A percentile compares a stretch with the other conserved stretches of the same genome.
Evolutionary conservation across 495 filamentous ascomycete genomes (phyloP).

Genomic region (Lasiosphaeria hispida): DNA sequence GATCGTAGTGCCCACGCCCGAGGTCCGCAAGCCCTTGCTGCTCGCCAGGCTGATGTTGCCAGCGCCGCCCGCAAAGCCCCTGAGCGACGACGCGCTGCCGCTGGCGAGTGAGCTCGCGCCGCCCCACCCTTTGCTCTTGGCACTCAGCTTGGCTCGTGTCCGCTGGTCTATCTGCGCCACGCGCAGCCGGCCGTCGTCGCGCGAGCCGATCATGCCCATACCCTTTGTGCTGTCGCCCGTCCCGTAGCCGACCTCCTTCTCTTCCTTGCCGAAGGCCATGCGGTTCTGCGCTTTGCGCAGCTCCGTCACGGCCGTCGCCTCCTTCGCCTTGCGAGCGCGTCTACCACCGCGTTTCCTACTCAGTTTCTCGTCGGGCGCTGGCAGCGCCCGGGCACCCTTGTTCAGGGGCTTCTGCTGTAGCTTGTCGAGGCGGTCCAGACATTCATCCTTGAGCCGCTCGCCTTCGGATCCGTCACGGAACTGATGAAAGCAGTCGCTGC

Average conservation of each 20-base stretch:
- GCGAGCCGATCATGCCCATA: conserved; percentile 90
- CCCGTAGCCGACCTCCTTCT: conserved; percentile 91
- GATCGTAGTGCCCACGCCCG: conserved; percentile 69
- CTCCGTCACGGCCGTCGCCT: conserved; percentile 95
- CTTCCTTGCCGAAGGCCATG: conserved; percentile 93
- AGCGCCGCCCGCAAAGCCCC: conserved; percentile 62
- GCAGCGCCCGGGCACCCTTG: conserved; percentile 81
- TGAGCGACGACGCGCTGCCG: conserved; percentile 71
- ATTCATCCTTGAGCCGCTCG: conserved; percentile 77
- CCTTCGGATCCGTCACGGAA: conserved; percentile 79
- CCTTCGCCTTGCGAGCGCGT: conserved; percentile 91
- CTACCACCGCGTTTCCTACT: conserved; percentile 89
- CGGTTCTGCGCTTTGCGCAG: conserved; percentile 94
- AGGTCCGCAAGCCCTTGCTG: conserved; percentile 65
- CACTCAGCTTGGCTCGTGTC: conserved; percentile 86
- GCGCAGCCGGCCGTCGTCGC: conserved; percentile 82
- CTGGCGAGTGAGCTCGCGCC: conserved; percentile 63
- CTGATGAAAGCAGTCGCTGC: conserved; percentile 83
- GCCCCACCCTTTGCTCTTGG: conserved; percentile 97
- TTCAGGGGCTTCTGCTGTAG: conserved; percentile 91
- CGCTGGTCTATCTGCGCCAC: conserved; percentile 87
- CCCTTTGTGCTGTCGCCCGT: conserved; percentile 82
- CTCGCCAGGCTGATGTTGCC: conserved; percentile 66
- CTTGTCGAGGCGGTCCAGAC: conserved; percentile 87
- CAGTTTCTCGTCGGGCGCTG: conserved; percentile 94